phyloP scores from a whole-genome alignment of 441 rosid species.

The Melastoma candidum region DNA sequence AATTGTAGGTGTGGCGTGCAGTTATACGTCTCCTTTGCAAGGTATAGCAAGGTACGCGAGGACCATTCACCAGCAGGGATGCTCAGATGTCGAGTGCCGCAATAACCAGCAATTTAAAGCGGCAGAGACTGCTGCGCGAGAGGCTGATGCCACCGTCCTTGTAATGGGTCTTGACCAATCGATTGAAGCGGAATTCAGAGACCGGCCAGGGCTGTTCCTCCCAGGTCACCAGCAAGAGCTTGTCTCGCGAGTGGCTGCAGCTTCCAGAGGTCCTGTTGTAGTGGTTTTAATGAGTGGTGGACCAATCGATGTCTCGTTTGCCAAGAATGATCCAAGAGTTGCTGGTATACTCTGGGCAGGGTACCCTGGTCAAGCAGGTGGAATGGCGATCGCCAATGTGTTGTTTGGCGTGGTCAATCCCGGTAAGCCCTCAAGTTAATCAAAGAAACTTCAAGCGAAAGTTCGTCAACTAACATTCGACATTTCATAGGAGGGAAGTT shows the following conservation, averaged over 20 bases:
- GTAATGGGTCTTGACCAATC: slow-evolving; percentile 89
- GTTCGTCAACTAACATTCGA: neutral
- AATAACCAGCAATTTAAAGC: slow-evolving; percentile 35
- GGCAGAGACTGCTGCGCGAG: slow-evolving; percentile 51
- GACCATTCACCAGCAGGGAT: slow-evolving; percentile 50
- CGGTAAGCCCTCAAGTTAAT: slow-evolving; percentile 18
- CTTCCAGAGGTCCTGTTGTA: slow-evolving; percentile 55
- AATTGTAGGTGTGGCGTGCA: slow-evolving; percentile 55
- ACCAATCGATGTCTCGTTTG: slow-evolving; percentile 66
- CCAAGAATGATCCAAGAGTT: slow-evolving; percentile 38
- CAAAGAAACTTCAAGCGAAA: no score
- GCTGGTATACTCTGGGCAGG: slow-evolving; percentile 79
- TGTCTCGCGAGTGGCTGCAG: slow-evolving; percentile 37
- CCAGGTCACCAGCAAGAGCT: slow-evolving; percentile 86
- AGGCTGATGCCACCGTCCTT: slow-evolving; percentile 68
- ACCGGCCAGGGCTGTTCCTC: slow-evolving; percentile 54
- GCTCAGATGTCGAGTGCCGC: slow-evolving; percentile 49
- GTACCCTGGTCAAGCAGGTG: slow-evolving; percentile 94
- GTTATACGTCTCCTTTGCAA: slow-evolving; percentile 64
- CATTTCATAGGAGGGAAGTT: slow-evolving; percentile 51
- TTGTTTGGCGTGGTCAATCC: slow-evolving; percentile 66
- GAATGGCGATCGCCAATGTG: slow-evolving; percentile 71
- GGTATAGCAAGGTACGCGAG: slow-evolving; percentile 51
- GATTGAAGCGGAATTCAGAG: slow-evolving; percentile 70
- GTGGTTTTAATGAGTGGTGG: slow-evolving; percentile 86